These are phyloP conservation scores for Mytilinidion resinicola DNA, from an alignment of 495 filamentous ascomycete species.

Conservation along the genomic window DNA sequence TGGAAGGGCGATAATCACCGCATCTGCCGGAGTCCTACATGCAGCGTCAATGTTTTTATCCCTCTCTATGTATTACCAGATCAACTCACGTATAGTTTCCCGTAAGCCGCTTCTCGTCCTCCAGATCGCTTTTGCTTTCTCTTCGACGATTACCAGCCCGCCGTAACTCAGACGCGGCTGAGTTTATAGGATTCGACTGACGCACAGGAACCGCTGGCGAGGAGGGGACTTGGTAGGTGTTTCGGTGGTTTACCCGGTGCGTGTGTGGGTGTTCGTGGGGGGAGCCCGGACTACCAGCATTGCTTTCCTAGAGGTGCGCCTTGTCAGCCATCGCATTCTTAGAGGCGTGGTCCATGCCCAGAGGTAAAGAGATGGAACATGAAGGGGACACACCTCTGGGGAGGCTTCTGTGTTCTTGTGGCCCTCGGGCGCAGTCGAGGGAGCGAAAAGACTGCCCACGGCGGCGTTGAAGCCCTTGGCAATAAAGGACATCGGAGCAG, in stretches of 20 bases:
- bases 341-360: no score
- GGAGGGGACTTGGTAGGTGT: no score
- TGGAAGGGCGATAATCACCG: not conserved
- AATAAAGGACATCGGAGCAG: not conserved
- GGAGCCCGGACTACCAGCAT: no score
- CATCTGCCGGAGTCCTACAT: not conserved
- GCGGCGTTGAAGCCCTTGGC: not conserved
- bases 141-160: not conserved
- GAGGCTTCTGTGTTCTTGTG: not conserved
- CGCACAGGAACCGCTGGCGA: no score
- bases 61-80: not conserved
- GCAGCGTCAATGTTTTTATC: not conserved
- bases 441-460: not conserved
- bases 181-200: no score
- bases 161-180: no score
- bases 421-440: not conserved
- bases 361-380: no score
- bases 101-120: constrained; percentile 1
- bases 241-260: no score
- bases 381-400: not conserved
- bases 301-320: no score
- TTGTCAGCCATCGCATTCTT: no score
- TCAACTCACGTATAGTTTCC: constrained; percentile 2
- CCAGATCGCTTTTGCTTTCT: not conserved
- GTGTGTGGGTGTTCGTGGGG: no score